Evolutionary conservation across 306 rosid species (phyloP).

Genomic region (Gleditsia sinensis): DNA sequence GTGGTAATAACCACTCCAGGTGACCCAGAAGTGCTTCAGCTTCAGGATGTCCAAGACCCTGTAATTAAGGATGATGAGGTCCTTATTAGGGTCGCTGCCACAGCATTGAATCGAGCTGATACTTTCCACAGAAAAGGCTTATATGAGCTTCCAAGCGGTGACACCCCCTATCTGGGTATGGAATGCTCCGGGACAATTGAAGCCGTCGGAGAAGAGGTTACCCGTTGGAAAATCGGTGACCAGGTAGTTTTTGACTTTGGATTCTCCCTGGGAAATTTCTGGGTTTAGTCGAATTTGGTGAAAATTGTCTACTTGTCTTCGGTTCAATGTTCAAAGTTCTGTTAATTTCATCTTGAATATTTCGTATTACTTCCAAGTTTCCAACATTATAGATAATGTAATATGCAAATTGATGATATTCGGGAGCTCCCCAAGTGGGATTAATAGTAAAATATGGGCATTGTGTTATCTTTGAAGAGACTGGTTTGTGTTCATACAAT

Average conservation of each 20-base stretch:
- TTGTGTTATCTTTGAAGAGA: background rate
- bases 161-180: constrained; percentile 58
- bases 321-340: background rate
- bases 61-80: constrained; percentile 50
- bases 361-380: too few relatives aligned
- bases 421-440: too few relatives aligned
- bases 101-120: constrained; percentile 65
- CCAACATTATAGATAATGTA: too few relatives aligned
- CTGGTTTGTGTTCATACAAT: too few relatives aligned
- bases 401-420: too few relatives aligned
- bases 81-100: constrained; percentile 60
- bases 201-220: constrained; percentile 50
- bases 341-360: background rate
- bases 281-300: background rate
- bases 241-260: constrained; percentile 35
- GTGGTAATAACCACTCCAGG: constrained; percentile 52
- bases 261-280: background rate
- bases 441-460: background rate
- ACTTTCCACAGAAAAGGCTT: constrained; percentile 52
- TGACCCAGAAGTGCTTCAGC: constrained; percentile 57
- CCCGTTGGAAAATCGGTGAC: constrained; percentile 65
- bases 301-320: background rate
- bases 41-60: constrained; percentile 55
- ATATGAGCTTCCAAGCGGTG: constrained; percentile 54
- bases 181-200: constrained; percentile 65